Base-by-base conservation (phyloP, 805 yeast genomes). In the Geotrichum ghanense region DNA sequence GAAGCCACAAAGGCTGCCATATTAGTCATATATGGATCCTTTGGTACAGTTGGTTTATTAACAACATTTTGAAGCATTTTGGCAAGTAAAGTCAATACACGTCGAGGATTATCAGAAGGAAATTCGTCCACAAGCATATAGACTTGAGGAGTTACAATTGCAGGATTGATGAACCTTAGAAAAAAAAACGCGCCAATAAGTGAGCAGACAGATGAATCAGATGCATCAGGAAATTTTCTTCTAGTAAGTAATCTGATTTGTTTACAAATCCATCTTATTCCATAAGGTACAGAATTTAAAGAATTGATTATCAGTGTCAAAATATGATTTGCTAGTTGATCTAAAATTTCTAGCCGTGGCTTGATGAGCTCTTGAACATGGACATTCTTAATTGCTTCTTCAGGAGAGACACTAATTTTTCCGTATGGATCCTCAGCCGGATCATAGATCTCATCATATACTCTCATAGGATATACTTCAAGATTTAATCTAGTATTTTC, bases 1-100 rank as follows among this genome's bases (percentile, higher is more conserved):
- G 48, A 51, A 22, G 56, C 58, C 14, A 63, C 52, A 45, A 62
- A 61, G 9, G 51, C 47, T 1, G 58, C 45, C 22, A 62, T 45
- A 14, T 51, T 46, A 2, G 52, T 57, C 57, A 62, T 62, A 48
- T 57, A 62, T 2, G 60, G 60, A 59, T 78, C 88, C 43, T 81
- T 65, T 19, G 80, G 63, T 3, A 72, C 69, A 3, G 84, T 70
- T 0, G 94, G 73, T 23, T 86, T 89, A 60, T 89, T 90, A 1
- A 95, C 95, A 66, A 89, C 75, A 53, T 82, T 77, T 64, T 90
- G 97, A 17, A 90, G 65, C 17, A 83, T 80, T 56, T 87, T 85
- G 2, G 95, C 95, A 26, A 89, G 62, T 47, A 84, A 79, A 50
- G 89, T 78, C 44, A 85, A 72, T 0, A 86, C 75, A 52, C 95